Percentiles rank a stretch among this genome's conserved stretches.
These are phyloP conservation scores for Penicillium brevicompactum DNA, from an alignment of 2,329 filamentous ascomycete species.

Conservation along the genomic window DNA sequence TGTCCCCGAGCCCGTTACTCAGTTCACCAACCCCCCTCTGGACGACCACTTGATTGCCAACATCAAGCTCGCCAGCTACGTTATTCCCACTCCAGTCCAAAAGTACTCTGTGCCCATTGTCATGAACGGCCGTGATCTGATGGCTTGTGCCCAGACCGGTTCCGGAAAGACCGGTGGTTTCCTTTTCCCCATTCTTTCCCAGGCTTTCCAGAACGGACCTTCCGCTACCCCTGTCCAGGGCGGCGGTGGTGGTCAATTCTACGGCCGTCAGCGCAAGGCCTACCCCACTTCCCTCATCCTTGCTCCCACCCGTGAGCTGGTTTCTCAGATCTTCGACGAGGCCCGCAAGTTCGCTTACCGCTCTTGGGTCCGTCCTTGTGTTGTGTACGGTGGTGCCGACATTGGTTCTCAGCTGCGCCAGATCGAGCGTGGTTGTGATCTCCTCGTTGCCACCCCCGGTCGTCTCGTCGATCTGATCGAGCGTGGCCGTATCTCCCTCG, in stretches of 20 bases:
- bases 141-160: slow-evolving; percentile 99
- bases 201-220: slow-evolving; percentile 89
- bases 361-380: slow-evolving; percentile 97
- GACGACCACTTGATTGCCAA: slow-evolving; percentile 92
- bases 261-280: slow-evolving; percentile 93
- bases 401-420: slow-evolving; percentile 97
- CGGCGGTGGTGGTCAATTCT: slow-evolving; percentile 61
- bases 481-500: slow-evolving; percentile 94
- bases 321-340: slow-evolving; percentile 98
- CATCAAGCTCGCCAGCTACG: slow-evolving; percentile 93
- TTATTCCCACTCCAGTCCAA: slow-evolving; percentile 93
- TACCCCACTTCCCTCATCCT: slow-evolving; percentile 95
- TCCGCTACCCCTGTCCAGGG: slow-evolving; percentile 64
- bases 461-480: slow-evolving; percentile 98
- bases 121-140: slow-evolving; percentile 95
- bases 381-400: slow-evolving; percentile 98
- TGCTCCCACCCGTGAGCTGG: slow-evolving; percentile 95
- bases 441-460: slow-evolving; percentile 94
- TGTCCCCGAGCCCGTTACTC: slow-evolving; percentile 86
- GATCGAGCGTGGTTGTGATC: slow-evolving; percentile 96
- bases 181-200: slow-evolving; percentile 98
- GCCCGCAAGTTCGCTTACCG: slow-evolving; percentile 97
- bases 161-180: slow-evolving; percentile 99
- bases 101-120: slow-evolving; percentile 99
- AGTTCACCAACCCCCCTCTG: slow-evolving; percentile 91